Evolutionary conservation across 148 eudicot genomes (phyloP), one percentile per base, ranked within the genome.

Genomic region (Chenopodium quinoa): DNA sequence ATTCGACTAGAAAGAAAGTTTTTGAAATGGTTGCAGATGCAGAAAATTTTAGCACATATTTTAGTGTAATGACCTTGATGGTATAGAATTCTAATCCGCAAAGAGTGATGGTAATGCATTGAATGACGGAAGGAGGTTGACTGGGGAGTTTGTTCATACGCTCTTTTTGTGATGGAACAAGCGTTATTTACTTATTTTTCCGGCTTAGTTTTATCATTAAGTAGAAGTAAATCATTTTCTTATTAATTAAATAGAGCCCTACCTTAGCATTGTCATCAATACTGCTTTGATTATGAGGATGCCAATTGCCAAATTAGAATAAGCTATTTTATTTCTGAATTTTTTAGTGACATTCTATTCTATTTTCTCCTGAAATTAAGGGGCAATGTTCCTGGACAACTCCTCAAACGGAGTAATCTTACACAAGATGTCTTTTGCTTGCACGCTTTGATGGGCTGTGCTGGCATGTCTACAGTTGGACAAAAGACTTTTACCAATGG

Each of bases 381-480:
- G 84, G 82, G 72, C 5, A 48, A 22, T 46, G 69, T 54, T 11
- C 75, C 71, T 40, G 67, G 72, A 64, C 81, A 82, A 34, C 44
- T 81, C 44, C 4, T 66, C 11, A 56, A 44, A 11, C n/a, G 50
- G 7, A 75, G 76, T 22, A 47, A 23, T 5, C 31, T 72, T 60
- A 8, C 76, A 3, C 76, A 69, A 56, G 82, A 79, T 82, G 79
- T 73, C 71, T 81, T 68, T 32, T 74, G 84, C 47, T 75, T 62
- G 75, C 84, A 76, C 75, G 66, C 78, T 56, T 29, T 79, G 6
- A 80, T 79, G 77, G 80, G 85, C 66, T 71, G 82, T 72, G 91
- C 92, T 68, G 83, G 85, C 76, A 79, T 88, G 70, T 90, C 93
- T 70, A 88, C 98, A 64, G 80, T 79, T 79, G 79, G 83, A 75